phyloP scores from a whole-genome alignment of 1,284 basidiomycete species.

The Fomes fomentarius region DNA sequence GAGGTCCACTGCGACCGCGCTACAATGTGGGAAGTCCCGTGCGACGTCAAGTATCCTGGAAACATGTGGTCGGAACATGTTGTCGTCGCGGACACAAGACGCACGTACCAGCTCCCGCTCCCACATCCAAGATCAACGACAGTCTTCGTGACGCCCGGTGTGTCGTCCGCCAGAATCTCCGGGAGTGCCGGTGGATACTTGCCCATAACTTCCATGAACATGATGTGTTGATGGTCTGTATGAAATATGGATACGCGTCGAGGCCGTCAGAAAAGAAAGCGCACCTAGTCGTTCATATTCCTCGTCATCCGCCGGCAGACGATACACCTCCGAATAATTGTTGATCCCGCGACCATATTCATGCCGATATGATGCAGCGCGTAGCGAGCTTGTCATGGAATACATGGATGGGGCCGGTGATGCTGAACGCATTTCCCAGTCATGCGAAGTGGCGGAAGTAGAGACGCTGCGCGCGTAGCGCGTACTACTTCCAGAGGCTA shows the following conservation, averaged over 20 bases:
- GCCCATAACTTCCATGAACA: conserved; percentile 66
- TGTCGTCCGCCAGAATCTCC: conserved; percentile 59
- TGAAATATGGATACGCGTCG: neutral
- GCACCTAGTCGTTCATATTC: conserved; percentile 70
- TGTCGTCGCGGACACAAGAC: conserved; percentile 3
- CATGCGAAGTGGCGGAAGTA: conserved; percentile 44
- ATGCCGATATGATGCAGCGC: conserved; percentile 57
- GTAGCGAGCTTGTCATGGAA: conserved; percentile 66
- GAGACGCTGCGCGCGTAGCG: conserved; percentile 44
- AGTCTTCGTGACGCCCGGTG: conserved; percentile 59
- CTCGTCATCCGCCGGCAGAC: conserved; percentile 75
- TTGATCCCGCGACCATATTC: conserved; percentile 74
- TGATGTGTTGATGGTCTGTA: conserved; percentile 66
- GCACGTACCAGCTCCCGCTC: conserved; percentile 69
- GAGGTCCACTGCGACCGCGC: conserved; percentile 73
- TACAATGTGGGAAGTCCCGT: conserved; percentile 69
- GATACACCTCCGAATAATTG: conserved; percentile 78
- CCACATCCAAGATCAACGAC: conserved; percentile 80
- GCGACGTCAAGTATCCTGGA: conserved; percentile 76
- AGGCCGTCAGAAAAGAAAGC: conserved; percentile 24
- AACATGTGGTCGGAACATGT: conserved; percentile 5
- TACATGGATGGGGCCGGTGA: conserved; percentile 71
- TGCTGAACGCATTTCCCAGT: conserved; percentile 53
- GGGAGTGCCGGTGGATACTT: conserved; percentile 62
- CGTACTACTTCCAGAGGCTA: conserved; percentile 37